Evolutionary conservation across 306 rosid genomes (phyloP), one percentile per base, ranked within the genome.

Genomic region (Neltuma alba): DNA sequence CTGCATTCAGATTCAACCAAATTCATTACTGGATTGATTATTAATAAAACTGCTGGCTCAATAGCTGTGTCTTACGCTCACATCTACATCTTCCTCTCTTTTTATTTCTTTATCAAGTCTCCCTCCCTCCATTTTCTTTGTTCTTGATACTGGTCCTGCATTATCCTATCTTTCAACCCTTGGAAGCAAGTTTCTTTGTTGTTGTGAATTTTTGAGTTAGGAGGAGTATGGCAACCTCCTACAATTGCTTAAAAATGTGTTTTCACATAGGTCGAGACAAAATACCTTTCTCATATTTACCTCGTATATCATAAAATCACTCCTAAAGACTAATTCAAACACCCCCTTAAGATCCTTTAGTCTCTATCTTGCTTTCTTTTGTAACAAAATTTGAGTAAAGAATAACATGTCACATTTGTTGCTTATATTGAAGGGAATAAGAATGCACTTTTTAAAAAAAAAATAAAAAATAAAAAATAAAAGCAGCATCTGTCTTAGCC

Each of bases 181-280:
- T 67, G 27, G 44, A 44, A 38, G 65, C 58, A 50, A 83, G 40
- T 76, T 50, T 52, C 58, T 52, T 73, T 72, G 28, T 73, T 66
- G 36, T 63, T 66, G 45, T 33, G 54, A 37, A 9, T 21, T 65
- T 65, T 36, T 10, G 28, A n/a, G n/a, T n/a, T n/a, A n/a, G n/a
- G n/a, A n/a, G n/a, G n/a, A n/a, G n/a, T n/a, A n/a, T n/a, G n/a
- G n/a, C n/a, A n/a, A n/a, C n/a, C n/a, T n/a, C n/a, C n/a, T n/a
- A n/a, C n/a, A n/a, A n/a, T n/a, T n/a, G n/a, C n/a, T n/a, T n/a
- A n/a, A n/a, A n/a, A n/a, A n/a, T n/a, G n/a, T n/a, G n/a, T n/a
- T n/a, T n/a, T n/a, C n/a, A n/a, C n/a, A n/a, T n/a, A n/a, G n/a
- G n/a, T n/a, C n/a, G n/a, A n/a, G n/a, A n/a, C n/a, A n/a, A n/a